Evolutionary conservation across 179 eudicot genomes (phyloP).

Genomic region (Amaranthus tricolor): DNA sequence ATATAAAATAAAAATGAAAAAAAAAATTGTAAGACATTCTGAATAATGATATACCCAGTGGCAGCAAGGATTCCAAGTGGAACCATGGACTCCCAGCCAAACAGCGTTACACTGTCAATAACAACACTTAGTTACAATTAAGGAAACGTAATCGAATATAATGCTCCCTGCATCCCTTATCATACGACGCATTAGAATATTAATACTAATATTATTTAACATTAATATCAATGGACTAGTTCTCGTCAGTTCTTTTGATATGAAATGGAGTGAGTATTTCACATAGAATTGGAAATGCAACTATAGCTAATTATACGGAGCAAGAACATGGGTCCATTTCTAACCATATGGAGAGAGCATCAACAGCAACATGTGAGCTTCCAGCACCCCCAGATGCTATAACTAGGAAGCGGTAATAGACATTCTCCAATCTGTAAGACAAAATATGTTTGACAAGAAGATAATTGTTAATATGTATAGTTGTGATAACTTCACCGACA

Average conservation of each 20-base stretch:
- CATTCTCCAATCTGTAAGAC: conserved; percentile 43
- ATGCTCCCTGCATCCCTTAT: neutral
- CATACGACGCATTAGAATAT: neutral
- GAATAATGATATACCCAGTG: conserved; percentile 39
- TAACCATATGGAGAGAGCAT: conserved; percentile 55
- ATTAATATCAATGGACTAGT: neutral
- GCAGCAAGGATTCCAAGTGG: conserved; percentile 53
- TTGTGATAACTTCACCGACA: conserved; percentile 3
- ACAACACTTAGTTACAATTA: neutral
- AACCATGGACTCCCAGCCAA: conserved; percentile 53
- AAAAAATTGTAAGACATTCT: neutral
- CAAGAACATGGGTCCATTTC: conserved; percentile 8
- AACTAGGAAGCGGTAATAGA: conserved; percentile 45
- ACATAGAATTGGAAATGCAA: neutral
- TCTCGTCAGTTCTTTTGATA: neutral
- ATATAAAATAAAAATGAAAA: neutral
- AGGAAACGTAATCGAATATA: neutral
- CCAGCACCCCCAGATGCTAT: conserved; percentile 38
- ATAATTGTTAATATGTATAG: neutral
- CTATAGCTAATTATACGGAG: neutral
- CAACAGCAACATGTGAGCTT: conserved; percentile 42
- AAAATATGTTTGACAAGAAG: neutral
- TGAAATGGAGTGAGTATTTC: neutral
- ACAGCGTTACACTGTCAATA: conserved; percentile 40
- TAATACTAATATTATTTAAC: neutral